Evolutionary conservation across 768 basidiomycete species (phyloP).

Genomic region (Phylloporus sp.): DNA sequence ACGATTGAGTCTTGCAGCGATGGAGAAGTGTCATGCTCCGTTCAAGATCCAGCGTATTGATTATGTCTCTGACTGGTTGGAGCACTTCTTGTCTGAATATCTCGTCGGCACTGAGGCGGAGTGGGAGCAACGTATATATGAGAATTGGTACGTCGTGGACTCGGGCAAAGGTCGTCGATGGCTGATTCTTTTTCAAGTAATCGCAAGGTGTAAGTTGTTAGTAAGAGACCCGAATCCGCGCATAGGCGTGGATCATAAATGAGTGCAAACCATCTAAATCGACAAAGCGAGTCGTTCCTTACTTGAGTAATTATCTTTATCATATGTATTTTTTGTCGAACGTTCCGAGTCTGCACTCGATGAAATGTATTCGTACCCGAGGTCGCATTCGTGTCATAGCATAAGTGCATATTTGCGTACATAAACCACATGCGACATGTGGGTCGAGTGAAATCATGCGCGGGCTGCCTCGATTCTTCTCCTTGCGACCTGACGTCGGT

Average conservation of each 20-base stretch:
- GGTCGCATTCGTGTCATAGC: slow-evolving; percentile 17
- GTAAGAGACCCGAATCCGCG: not conserved
- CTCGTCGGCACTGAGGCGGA: slow-evolving; percentile 24
- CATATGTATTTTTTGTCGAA: slow-evolving; percentile 1
- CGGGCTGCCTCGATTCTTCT: slow-evolving; percentile 84
- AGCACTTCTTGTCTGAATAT: slow-evolving; percentile 27
- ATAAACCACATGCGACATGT: slow-evolving; percentile 17
- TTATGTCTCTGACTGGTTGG: slow-evolving; percentile 39
- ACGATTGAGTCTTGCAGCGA: slow-evolving; percentile 27
- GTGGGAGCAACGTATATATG: slow-evolving; percentile 25
- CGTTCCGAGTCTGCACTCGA: not conserved
- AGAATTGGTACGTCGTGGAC: slow-evolving; percentile 24
- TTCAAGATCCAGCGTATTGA: slow-evolving; percentile 36
- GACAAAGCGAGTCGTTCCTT: slow-evolving; percentile 1
- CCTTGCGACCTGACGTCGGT: slow-evolving; percentile 83
- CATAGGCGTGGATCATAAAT: slow-evolving; percentile 1
- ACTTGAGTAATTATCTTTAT: slow-evolving; percentile 1
- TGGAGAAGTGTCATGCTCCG: slow-evolving; percentile 44
- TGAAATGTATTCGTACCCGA: not conserved
- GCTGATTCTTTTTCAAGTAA: too few relatives aligned
- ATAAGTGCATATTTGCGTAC: slow-evolving; percentile 30
- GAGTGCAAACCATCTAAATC: not conserved
- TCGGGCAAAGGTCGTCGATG: not conserved
- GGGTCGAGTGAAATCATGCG: slow-evolving; percentile 34
- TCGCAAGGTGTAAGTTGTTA: not conserved